A percentile compares a stretch with the other conserved stretches of the same genome.
phyloP scores from a whole-genome alignment of 768 basidiomycete genomes.

The Xerocomus brunneocitrinus region DNA sequence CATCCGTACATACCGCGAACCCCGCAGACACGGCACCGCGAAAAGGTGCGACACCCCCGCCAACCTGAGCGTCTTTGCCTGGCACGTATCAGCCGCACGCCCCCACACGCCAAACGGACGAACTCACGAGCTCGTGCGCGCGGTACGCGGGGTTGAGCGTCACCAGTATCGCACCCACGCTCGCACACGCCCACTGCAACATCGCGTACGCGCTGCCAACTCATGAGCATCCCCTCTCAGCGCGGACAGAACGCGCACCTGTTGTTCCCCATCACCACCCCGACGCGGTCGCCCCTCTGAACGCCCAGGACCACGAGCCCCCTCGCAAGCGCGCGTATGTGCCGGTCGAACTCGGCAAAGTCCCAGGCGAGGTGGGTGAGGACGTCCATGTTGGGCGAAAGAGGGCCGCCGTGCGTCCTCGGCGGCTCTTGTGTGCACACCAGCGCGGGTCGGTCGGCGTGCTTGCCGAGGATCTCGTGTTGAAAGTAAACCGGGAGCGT shows the following conservation, averaged over 20 bases:
- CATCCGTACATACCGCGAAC: slow-evolving; percentile 59
- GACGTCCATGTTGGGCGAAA: slow-evolving; percentile 45
- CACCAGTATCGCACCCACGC: slow-evolving; percentile 76
- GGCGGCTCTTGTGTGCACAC: slow-evolving; percentile 59
- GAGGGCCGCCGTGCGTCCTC: slow-evolving; percentile 57
- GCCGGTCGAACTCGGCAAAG: slow-evolving; percentile 62
- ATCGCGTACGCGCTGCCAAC: slow-evolving; percentile 63
- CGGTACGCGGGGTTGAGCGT: slow-evolving; percentile 83
- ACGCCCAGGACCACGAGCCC: slow-evolving; percentile 70
- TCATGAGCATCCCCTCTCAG: neutral
- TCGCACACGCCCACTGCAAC: slow-evolving; percentile 85
- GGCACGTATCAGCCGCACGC: neutral
- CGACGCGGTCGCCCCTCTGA: slow-evolving; percentile 70
- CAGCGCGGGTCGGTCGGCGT: slow-evolving; percentile 54
- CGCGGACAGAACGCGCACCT: slow-evolving; percentile 43
- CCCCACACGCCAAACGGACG: neutral
- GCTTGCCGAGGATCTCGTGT: slow-evolving; percentile 47
- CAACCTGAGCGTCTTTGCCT: slow-evolving; percentile 61
- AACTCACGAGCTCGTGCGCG: slow-evolving; percentile 56
- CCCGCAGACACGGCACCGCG: slow-evolving; percentile 63
- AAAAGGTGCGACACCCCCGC: slow-evolving; percentile 68
- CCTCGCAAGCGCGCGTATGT: slow-evolving; percentile 63
- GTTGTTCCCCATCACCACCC: slow-evolving; percentile 80
- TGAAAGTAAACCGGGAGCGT: slow-evolving; percentile 63
- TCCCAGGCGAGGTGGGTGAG: slow-evolving; percentile 63